Evolutionary conservation across 2,329 filamentous ascomycete species (phyloP).

Genomic region (Pseudofabraea citricarpa): DNA sequence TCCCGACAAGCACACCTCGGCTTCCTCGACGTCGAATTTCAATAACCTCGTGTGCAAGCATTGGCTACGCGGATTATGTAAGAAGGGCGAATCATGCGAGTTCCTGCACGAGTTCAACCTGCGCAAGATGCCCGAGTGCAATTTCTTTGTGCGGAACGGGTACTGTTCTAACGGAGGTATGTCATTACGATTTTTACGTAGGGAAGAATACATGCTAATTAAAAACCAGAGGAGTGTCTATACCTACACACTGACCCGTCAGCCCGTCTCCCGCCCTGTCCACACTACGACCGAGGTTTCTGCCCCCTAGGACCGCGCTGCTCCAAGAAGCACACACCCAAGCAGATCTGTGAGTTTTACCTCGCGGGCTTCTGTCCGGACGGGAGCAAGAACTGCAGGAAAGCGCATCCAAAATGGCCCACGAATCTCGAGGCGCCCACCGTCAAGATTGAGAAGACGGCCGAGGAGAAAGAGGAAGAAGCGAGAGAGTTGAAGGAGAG

Average conservation of each 20-base stretch:
- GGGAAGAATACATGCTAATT: neutral
- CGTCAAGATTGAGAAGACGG: slow-evolving; percentile 60
- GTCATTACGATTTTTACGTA: slow-evolving; percentile 2
- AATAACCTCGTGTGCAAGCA: slow-evolving; percentile 96
- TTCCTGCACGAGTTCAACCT: slow-evolving; percentile 99
- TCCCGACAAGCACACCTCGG: slow-evolving; percentile 69
- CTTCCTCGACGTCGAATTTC: slow-evolving; percentile 44
- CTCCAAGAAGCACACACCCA: slow-evolving; percentile 82
- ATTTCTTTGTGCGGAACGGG: slow-evolving; percentile 88
- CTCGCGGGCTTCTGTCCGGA: slow-evolving; percentile 93
- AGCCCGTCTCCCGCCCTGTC: slow-evolving; percentile 73
- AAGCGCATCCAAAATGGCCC: slow-evolving; percentile 76
- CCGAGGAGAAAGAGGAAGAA: slow-evolving; percentile 50
- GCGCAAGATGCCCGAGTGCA: slow-evolving; percentile 96
- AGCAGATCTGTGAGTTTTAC: slow-evolving; percentile 78
- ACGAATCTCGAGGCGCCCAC: slow-evolving; percentile 70
- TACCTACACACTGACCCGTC: slow-evolving; percentile 87
- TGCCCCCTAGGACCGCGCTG: slow-evolving; percentile 86
- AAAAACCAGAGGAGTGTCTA: slow-evolving; percentile 70
- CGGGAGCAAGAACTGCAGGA: slow-evolving; percentile 64
- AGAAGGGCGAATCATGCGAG: slow-evolving; percentile 95
- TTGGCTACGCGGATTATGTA: slow-evolving; percentile 95
- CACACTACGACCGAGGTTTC: slow-evolving; percentile 92
- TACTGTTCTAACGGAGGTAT: slow-evolving; percentile 81
- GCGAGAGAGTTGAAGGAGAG: slow-evolving; percentile 49